Base-by-base conservation (phyloP, 805 yeast genomes). In the Teunomyces pallodes region DNA sequence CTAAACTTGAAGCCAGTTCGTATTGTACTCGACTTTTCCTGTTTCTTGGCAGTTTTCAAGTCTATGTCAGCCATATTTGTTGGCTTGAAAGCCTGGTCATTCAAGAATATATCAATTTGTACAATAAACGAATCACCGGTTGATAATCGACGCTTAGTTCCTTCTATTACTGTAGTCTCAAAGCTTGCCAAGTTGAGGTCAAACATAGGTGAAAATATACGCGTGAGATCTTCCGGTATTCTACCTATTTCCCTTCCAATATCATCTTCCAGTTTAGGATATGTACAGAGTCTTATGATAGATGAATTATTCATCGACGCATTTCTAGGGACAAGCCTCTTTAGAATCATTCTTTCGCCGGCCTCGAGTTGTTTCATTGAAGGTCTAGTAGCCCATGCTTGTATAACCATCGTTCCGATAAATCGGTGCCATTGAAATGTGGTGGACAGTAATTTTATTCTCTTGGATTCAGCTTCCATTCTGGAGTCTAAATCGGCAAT, bases 71-170 rank as follows among this genome's bases (percentile, higher is more conserved):
- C 10, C 16, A 39, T 46, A 9, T 14, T 31, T 27, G 42, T 42
- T 4, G 28, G n/a, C 42, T 40, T 40, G 69, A 76, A 53, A 61
- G 70, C 78, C 49, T 44, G 68, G 61, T 50, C 62, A 33, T 55
- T 75, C 24, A 91, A 60, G 59, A 64, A 87, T 49, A 90, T 80
- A 56, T 89, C 87, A 4, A 88, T 66, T 56, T 84, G 88, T 0
- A 90, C 70, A 17, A 80, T 72, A 57, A 91, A 84, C 1, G 85
- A 74, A 58, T 90, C 96, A 3, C 97, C 98, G 1, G 83, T 79
- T 8, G 86, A 74, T 30, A 90, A 61, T 28, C 83, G 62, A 27
- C 54, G 50, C 9, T 72, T 69, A 14, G 83, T 86, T 36, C 84
- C 80, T 57, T 76, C 80, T 6, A 86, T 74, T 31, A 87, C 73